Evolutionary conservation across 208 protist genomes (phyloP), one percentile per base, ranked within the genome.

Genomic region (Trypanosoma brucei): DNA sequence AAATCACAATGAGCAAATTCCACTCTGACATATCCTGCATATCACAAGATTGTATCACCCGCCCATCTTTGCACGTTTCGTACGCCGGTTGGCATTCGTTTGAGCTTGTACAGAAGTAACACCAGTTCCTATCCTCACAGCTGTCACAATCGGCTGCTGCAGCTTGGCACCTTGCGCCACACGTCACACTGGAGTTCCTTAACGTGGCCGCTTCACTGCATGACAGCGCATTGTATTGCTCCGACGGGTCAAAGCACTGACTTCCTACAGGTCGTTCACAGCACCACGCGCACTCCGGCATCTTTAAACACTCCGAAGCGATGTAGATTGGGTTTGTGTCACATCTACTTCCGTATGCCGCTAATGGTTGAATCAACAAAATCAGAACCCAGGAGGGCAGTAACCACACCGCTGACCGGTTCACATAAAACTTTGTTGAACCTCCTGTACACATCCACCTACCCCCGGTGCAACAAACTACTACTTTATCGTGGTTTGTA

Each of bases 41-140:
- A 33, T 14, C 36, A 50, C 68, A 73, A 0, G 40, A 63, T 54
- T 73, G 68, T 52, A 73, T 73, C 5, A 73, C 68, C 36, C 51
- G 2, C n/a, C 59, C 45, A 9, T 45, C 42, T 3, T 9, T 0
- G 54, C 68, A 73, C 0, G 14, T 31, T 4, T 22, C 56, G 35
- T 73, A 63, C 35, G 71, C 58, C 0, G 66, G 14, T 49, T 72
- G 54, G 45, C 70, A 76, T 9, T 5, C 49, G 5, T 14, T 55
- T 13, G 36, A 46, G n/a, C n/a, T 56, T 33, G 60, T 50, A 56
- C 76, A 82, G 56, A 67, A 82, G 36, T 68, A 64, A 45, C 76
- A 82, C 76, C 76, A 82, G 37, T 70, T 69, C 36, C 39, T 38
- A 52, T 8, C 7, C 44, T 68, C 61, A 44, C 76, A 82, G 11